Conservation (phyloP, 176 grass and related monocot genomes). For the Carex myosuroides region DNA sequence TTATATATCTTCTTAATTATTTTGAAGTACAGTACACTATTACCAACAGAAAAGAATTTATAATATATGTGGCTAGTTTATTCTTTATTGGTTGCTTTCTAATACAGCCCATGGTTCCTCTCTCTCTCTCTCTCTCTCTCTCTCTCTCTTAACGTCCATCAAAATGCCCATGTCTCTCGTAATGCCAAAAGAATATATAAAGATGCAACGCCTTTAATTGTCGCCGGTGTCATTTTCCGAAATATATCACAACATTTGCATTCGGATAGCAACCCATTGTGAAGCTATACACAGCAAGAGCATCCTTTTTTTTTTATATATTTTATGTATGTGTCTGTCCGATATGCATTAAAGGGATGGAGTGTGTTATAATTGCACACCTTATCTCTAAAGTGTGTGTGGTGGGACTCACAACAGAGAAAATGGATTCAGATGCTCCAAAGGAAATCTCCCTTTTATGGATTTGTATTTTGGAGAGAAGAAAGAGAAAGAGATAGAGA, state of each 20-base stretch:
- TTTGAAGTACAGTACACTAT: neutral
- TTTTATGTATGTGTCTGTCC: neutral
- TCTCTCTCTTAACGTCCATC: neutral
- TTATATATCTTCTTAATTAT: neutral
- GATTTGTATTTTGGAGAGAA: conserved; percentile 17
- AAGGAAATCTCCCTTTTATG: conserved; percentile 19
- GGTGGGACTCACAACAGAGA: neutral
- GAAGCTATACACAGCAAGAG: neutral
- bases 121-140: neutral
- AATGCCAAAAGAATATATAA: conserved; percentile 15
- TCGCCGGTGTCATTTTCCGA: conserved; percentile 4
- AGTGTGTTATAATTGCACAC: conserved; percentile 11
- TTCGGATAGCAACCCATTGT: neutral
- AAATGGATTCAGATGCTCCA: conserved; percentile 20
- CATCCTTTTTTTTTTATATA: neutral
- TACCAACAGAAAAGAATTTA: neutral
- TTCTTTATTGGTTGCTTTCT: neutral
- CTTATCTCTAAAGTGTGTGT: conserved; percentile 6
- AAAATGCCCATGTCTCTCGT: conserved; percentile 10
- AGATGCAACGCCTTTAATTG: conserved; percentile 12
- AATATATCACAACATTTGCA: conserved; percentile 21
- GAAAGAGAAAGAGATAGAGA: neutral
- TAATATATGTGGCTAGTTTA: neutral
- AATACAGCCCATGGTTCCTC: neutral
- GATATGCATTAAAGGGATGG: neutral